Base-by-base conservation (phyloP, 371 early-diverging fungal genomes). In the Apophysomyces variabilis region DNA sequence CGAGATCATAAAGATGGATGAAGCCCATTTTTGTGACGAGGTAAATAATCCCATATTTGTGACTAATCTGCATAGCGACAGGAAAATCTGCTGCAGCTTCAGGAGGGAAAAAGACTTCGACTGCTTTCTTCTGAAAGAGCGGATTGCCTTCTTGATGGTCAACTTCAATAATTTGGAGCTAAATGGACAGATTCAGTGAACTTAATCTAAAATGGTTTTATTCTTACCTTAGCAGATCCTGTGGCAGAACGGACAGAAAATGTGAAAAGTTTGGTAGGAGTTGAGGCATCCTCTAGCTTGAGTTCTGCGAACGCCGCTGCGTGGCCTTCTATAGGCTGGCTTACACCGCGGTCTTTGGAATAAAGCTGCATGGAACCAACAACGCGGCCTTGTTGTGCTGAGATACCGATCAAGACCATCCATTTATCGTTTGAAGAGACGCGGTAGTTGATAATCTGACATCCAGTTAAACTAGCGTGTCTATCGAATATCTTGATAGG, bases 11-110 rank as follows among this genome's bases (percentile, higher is more conserved):
- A 37, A 99, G 81, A 73, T 98, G 98, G 64, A 98, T 92, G 74
- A 92, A 98, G n/a, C 99, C 99, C 75, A 90, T 93, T 82, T 98
- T 98, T 65, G 98, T 99, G 47, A 98, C 93, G 59, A 99, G 76
- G 77, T 89, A 99, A 62, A 96, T 92, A 47, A 98, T 85, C 69
- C 92, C 93, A 75, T 94, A 95, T 80, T 93, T 94, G 50, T 91
- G 87, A 62, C 93, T 90, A 63, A 96, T 86, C 83, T 98, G 98
- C 96, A 98, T 95, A 7, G 96, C 88, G 4, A 99, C 97, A 32
- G 99, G 99, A 84, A 98, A 99, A 77, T 99, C 99, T 59, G 80
- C 85, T 32, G 84, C 89, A 12, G 96, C 96, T 76, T 98, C 98
- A 32, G 96, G 87, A 36, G 99, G 98, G 88, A 98, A 99, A 74